These are phyloP conservation scores for Chimonanthus praecox DNA, from an alignment of 164 flowering plant species.

Conservation along the genomic window DNA sequence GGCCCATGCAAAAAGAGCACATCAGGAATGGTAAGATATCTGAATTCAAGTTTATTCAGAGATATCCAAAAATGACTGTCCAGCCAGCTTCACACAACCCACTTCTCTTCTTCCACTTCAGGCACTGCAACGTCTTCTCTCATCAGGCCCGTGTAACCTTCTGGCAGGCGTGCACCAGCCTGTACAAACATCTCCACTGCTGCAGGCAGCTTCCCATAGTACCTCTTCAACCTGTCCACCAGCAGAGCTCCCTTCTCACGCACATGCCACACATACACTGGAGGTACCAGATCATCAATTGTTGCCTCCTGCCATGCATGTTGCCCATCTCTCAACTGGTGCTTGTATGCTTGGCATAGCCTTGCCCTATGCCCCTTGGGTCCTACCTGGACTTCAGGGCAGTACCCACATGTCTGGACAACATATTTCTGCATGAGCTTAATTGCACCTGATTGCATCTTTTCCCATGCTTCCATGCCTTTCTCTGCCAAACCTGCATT, in stretches of 20 bases:
- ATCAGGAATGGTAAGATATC: no score
- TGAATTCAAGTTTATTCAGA: no score
- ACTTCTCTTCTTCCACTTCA: slow-evolving; percentile 32
- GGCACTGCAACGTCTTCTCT: slow-evolving; percentile 49
- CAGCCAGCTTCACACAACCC: slow-evolving; percentile 27
- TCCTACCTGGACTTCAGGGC: slow-evolving; percentile 58
- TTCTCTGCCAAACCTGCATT: slow-evolving; percentile 35
- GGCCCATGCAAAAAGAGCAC: no score
- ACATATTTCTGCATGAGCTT: slow-evolving; percentile 45
- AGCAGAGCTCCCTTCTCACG: slow-evolving; percentile 20
- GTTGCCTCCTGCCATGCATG: slow-evolving; percentile 64
- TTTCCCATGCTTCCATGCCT: slow-evolving; percentile 58
- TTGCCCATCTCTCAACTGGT: slow-evolving; percentile 58
- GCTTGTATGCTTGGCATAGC: slow-evolving; percentile 47
- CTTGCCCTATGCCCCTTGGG: slow-evolving; percentile 53
- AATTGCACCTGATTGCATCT: slow-evolving; percentile 33
- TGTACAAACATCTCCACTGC: slow-evolving; percentile 48
- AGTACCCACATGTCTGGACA: slow-evolving; percentile 54
- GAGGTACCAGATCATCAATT: slow-evolving; percentile 48
- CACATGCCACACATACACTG: slow-evolving; percentile 54
- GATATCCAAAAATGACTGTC: no score
- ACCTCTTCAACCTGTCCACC: slow-evolving; percentile 36
- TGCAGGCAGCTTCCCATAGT: slow-evolving; percentile 53
- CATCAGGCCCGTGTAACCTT: slow-evolving; percentile 27
- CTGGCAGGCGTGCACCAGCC: slow-evolving; percentile 45